These are phyloP conservation scores for Encephalitozoon intestinalis DNA, from an alignment of 371 early-diverging fungal genomes.

Conservation along the genomic window DNA sequence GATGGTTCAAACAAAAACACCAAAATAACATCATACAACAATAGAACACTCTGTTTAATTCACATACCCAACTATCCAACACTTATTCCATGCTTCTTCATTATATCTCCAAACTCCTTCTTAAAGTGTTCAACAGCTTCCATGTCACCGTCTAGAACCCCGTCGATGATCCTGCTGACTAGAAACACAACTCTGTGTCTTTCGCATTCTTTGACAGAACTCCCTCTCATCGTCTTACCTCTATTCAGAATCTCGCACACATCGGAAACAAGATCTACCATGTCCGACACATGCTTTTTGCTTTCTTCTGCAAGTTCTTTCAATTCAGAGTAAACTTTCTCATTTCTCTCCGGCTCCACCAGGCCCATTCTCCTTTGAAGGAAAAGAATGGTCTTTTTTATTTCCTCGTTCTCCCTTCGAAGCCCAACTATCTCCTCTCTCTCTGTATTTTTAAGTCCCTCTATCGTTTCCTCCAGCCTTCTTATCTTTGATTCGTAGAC, in stretches of 20 bases:
- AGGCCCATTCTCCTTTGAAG: neutral
- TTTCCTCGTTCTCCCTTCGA: neutral
- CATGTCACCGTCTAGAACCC: neutral
- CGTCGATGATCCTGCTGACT: neutral
- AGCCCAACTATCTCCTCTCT: neutral
- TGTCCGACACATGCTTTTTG: neutral
- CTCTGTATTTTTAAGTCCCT: neutral
- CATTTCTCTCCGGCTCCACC: neutral
- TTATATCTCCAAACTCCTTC: neutral
- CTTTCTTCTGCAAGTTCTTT: neutral
- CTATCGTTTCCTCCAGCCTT: neutral
- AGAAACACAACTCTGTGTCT: neutral
- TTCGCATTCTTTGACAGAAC: neutral
- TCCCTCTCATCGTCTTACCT: neutral
- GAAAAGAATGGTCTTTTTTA: neutral
- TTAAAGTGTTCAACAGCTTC: neutral
- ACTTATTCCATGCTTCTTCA: conserved; percentile 5
- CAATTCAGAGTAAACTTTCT: neutral
- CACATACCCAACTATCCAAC: neutral
- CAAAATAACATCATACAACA: neutral
- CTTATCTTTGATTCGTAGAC: neutral
- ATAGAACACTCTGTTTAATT: neutral
- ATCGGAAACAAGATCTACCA: neutral
- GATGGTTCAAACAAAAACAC: too few relatives aligned
- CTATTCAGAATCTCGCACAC: neutral